These are phyloP conservation scores for Strigomonas culicis DNA, from an alignment of 208 protist species.

Conservation along the genomic window DNA sequence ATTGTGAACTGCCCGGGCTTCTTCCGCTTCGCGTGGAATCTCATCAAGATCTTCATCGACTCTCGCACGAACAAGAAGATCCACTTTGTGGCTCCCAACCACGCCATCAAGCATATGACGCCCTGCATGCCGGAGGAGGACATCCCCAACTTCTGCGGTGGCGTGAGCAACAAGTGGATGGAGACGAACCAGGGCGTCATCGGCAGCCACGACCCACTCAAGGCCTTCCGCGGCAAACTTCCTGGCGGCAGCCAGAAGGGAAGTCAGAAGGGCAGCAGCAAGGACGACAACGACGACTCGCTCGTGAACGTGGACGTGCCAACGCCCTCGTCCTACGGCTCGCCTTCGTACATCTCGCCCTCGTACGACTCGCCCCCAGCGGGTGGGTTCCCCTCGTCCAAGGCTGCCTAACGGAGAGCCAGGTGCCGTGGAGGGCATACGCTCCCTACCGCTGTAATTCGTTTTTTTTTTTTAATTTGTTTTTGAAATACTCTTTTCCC, in stretches of 20 bases:
- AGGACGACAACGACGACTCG: neutral
- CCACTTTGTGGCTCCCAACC: conserved; percentile 40
- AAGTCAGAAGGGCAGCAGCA: neutral
- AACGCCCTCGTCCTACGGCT: no score
- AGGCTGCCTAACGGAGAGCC: neutral
- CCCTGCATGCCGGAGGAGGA: conserved; percentile 57
- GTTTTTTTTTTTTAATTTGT: neutral
- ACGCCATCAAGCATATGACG: conserved; percentile 48
- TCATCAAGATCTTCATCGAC: conserved; percentile 81
- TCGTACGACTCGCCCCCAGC: no score
- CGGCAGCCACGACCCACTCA: conserved; percentile 55
- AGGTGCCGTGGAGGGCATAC: no score
- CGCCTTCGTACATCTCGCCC: no score
- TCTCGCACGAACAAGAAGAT: conserved; percentile 82
- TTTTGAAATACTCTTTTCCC: neutral
- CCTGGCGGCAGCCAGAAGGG: no score
- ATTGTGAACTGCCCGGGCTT: conserved; percentile 80
- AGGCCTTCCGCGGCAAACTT: conserved; percentile 28
- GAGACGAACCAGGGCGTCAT: conserved; percentile 44
- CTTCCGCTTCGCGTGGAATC: conserved; percentile 69
- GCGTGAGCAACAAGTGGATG: conserved; percentile 63
- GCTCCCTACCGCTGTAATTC: neutral
- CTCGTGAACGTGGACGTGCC: no score
- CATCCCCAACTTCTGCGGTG: conserved; percentile 78
- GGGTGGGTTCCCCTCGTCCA: no score